phyloP scores from a whole-genome alignment of 192 early-diverging fungal genomes.

The Backusella westeae region DNA sequence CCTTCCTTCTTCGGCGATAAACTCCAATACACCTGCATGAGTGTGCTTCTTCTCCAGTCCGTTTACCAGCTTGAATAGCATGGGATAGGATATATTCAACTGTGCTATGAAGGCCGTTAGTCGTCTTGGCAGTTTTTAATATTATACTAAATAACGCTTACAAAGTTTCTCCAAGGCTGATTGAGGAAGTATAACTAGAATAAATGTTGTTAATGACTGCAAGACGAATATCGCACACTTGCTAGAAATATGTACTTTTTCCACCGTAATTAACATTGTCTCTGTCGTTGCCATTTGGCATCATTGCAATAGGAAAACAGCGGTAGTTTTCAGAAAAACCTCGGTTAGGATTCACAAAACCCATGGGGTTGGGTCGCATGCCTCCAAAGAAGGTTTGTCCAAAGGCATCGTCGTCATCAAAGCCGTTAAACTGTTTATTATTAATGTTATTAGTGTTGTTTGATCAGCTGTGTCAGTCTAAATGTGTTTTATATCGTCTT shows the following conservation, averaged over 20 bases:
- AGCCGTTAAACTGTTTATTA: constrained; percentile 24
- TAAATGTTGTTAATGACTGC: neutral
- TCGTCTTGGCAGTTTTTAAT: neutral
- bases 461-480: no score
- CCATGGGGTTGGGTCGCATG: constrained; percentile 16
- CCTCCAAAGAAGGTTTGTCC: constrained; percentile 14
- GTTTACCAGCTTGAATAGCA: constrained; percentile 86
- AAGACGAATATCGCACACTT: neutral
- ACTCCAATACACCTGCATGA: constrained; percentile 98
- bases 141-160: constrained; percentile 25
- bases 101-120: constrained; percentile 45
- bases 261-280: constrained; percentile 76
- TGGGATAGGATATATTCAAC: constrained; percentile 88
- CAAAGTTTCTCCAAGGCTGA: constrained; percentile 70
- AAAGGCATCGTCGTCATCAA: constrained; percentile 37
- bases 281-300: constrained; percentile 68
- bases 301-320: constrained; percentile 75
- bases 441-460: neutral
- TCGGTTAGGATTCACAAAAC: constrained; percentile 35
- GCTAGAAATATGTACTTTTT: constrained; percentile 58
- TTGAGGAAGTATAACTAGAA: constrained; percentile 72
- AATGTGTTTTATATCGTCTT: neutral
- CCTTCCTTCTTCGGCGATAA: constrained; percentile 95
- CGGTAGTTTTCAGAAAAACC: constrained; percentile 55
- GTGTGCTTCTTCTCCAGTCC: constrained; percentile 54